phyloP scores from a whole-genome alignment of 257 asterid genomes.

The Voacanga thouarsii region DNA sequence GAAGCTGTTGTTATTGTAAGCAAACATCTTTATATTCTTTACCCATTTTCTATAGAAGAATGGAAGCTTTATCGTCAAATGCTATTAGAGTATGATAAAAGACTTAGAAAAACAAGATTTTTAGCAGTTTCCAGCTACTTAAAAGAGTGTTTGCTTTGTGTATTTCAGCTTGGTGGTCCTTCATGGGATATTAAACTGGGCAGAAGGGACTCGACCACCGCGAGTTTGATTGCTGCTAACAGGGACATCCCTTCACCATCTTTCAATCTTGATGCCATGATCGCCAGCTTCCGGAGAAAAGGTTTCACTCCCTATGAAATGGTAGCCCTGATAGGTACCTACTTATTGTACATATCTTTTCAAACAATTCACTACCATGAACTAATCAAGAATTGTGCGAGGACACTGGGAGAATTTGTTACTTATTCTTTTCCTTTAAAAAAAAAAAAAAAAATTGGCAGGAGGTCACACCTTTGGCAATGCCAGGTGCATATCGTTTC shows the following conservation, averaged over 20 bases:
- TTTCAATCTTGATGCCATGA: constrained; percentile 36
- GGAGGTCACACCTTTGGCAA: constrained; percentile 50
- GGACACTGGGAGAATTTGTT: not conserved
- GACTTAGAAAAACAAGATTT: no score
- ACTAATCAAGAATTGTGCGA: no score
- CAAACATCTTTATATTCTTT: no score
- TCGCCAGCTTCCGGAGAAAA: constrained; percentile 51
- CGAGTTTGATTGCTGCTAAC: constrained; percentile 53
- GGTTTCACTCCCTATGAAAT: constrained; percentile 52
- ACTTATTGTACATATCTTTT: not conserved
- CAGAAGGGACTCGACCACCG: constrained; percentile 61
- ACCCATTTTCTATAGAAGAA: no score
- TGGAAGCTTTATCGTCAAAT: constrained; percentile 36
- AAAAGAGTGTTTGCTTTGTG: no score
- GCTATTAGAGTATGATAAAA: no score
- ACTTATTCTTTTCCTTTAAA: no score
- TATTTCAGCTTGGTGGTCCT: constrained; percentile 46
- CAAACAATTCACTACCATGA: no score
- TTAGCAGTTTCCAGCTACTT: no score
- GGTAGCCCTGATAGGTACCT: constrained; percentile 68
- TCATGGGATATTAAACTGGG: constrained; percentile 60
- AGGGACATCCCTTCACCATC: constrained; percentile 47
- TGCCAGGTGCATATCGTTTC: constrained; percentile 34
- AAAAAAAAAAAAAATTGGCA: no score
- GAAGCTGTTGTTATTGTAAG: constrained; percentile 33